Evolutionary conservation across 129 eudicot species (phyloP).

Genomic region (Smallanthus sonchifolius): DNA sequence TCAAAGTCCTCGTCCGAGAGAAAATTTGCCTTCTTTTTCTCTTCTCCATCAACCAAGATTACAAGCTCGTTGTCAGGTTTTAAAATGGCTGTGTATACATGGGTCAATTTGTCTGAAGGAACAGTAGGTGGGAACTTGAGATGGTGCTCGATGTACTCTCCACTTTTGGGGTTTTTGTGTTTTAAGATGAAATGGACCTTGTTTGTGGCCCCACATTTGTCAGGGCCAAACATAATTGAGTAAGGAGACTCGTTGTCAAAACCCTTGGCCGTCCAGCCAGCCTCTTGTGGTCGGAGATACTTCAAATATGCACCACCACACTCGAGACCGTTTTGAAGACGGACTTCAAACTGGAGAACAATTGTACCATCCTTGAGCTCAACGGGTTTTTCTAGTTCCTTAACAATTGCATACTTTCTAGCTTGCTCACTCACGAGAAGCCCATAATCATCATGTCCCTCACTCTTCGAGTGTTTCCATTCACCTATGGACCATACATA

Average conservation of each 20-base stretch:
- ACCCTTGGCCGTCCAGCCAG: conserved; percentile 83
- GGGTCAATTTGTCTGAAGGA: conserved; percentile 82
- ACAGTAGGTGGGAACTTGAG: conserved; percentile 90
- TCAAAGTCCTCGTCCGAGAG: conserved; percentile 74
- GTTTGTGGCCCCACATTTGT: conserved; percentile 92
- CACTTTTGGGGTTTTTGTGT: conserved; percentile 91
- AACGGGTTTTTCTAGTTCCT: conserved; percentile 73
- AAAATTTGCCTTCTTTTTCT: conserved; percentile 91
- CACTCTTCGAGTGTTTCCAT: conserved; percentile 93
- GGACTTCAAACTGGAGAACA: conserved; percentile 88
- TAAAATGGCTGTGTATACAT: conserved; percentile 89
- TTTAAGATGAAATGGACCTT: conserved; percentile 93
- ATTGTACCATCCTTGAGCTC: conserved; percentile 61
- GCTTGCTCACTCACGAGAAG: conserved; percentile 94
- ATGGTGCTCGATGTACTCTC: conserved; percentile 83
- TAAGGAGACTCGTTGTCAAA: conserved; percentile 93
- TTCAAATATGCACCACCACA: conserved; percentile 95
- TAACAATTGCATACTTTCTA: conserved; percentile 81
- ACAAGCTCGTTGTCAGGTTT: conserved; percentile 63
- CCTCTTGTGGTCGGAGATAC: conserved; percentile 89
- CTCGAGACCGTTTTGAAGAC: conserved; percentile 87
- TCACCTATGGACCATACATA: conserved; percentile 45
- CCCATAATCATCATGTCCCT: conserved; percentile 94
- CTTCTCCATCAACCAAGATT: conserved; percentile 83
- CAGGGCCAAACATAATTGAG: conserved; percentile 92